phyloP scores from a whole-genome alignment of 1,284 basidiomycete genomes.

The Leccinum colubrinum region DNA sequence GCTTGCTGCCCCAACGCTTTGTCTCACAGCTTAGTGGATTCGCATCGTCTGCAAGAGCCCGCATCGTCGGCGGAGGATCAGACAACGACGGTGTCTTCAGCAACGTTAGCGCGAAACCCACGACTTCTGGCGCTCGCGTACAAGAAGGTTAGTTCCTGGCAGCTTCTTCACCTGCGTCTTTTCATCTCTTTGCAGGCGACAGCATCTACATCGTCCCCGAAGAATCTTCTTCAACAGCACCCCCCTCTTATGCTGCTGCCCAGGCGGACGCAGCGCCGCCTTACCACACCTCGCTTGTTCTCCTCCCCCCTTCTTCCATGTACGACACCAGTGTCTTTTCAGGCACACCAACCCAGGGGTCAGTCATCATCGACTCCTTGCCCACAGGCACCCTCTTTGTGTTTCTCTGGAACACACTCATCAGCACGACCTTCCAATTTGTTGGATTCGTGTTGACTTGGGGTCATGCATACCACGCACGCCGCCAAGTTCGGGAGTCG shows the following conservation, averaged over 20 bases:
- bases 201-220: slow-evolving; percentile 75
- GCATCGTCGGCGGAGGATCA: slow-evolving; percentile 66
- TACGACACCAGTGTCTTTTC: slow-evolving; percentile 37
- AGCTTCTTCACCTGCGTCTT: background rate
- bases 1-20: slow-evolving; percentile 55
- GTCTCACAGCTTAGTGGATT: slow-evolving; percentile 47
- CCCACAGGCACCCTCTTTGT: slow-evolving; percentile 82
- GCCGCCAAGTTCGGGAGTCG: slow-evolving; percentile 93
- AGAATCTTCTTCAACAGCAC: slow-evolving; percentile 76
- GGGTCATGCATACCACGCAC: slow-evolving; percentile 91
- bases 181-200: slow-evolving; percentile 50
- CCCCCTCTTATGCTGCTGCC: slow-evolving; percentile 88
- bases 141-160: slow-evolving; percentile 53
- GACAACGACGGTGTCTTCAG: slow-evolving; percentile 94
- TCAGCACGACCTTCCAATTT: slow-evolving; percentile 96
- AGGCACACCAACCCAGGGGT: slow-evolving; percentile 44
- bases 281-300: slow-evolving; percentile 97
- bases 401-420: slow-evolving; percentile 91
- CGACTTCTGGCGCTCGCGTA: slow-evolving; percentile 50
- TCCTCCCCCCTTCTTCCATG: slow-evolving; percentile 62
- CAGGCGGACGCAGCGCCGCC: slow-evolving; percentile 94
- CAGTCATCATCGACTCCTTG: slow-evolving; percentile 74
- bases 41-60: slow-evolving; percentile 7
- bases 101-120: slow-evolving; percentile 92
- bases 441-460: slow-evolving; percentile 95